Evolutionary conservation across 2,329 filamentous ascomycete genomes (phyloP).

Genomic region (Epichloe uncinata): DNA sequence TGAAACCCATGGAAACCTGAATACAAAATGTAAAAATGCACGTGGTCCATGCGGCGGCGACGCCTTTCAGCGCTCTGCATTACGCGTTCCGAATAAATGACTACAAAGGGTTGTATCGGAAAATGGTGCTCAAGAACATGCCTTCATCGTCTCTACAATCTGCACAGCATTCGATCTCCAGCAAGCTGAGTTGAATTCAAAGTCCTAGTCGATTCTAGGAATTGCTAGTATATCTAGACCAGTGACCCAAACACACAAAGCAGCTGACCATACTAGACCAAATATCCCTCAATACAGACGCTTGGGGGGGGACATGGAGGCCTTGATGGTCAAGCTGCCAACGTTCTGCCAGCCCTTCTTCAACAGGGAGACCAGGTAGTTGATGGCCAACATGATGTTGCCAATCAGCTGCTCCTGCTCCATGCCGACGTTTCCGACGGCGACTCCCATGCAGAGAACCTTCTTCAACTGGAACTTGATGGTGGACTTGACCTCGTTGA

Average conservation of each 20-base stretch:
- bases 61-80: not conserved
- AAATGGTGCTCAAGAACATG: too few relatives aligned
- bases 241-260: constrained; percentile 5
- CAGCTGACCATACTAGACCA: constrained; percentile 6
- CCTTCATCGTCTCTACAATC: too few relatives aligned
- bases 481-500: constrained; percentile 99
- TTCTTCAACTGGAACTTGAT: constrained; percentile 99
- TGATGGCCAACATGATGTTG: constrained; percentile 99
- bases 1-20: not conserved
- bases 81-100: not conserved
- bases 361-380: constrained; percentile 97
- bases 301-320: constrained; percentile 97
- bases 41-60: not conserved
- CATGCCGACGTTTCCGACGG: constrained; percentile 98
- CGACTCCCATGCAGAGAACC: constrained; percentile 99
- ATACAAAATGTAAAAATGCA: not conserved
- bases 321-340: constrained; percentile 98
- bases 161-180: not conserved
- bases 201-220: constrained; percentile 6
- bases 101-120: too few relatives aligned
- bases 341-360: constrained; percentile 99
- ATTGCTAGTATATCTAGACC: not conserved
- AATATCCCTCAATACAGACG: constrained; percentile 74
- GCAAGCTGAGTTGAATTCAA: constrained; percentile 2
- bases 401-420: constrained; percentile 85